Percentiles rank a stretch among this genome's conserved stretches.
Evolutionary conservation across 768 basidiomycete species (phyloP).

Genomic region (Sutorius australiensis): DNA sequence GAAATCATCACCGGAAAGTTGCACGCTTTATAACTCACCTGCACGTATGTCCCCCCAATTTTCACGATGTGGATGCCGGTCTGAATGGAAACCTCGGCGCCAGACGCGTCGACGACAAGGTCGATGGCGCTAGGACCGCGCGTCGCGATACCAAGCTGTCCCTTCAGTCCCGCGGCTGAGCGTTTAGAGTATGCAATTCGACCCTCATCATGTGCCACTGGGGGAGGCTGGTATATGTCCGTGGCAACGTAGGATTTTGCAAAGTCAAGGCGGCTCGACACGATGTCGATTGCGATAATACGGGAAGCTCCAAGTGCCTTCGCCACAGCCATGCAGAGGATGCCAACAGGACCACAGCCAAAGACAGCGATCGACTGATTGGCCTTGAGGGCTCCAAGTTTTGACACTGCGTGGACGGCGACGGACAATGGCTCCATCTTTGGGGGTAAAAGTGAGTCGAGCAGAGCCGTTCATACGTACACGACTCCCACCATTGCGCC

Average conservation of each 20-base stretch:
- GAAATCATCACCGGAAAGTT: background rate
- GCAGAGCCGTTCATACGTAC: background rate
- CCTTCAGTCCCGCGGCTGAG: slow-evolving; percentile 63
- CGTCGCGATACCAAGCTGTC: slow-evolving; percentile 62
- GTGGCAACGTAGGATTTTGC: slow-evolving; percentile 84
- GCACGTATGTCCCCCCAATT: slow-evolving; percentile 71
- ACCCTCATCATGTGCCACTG: slow-evolving; percentile 58
- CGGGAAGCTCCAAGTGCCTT: slow-evolving; percentile 86
- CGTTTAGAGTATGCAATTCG: slow-evolving; percentile 68
- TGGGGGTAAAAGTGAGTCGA: background rate
- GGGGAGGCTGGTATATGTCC: slow-evolving; percentile 63
- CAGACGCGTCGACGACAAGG: slow-evolving; percentile 87
- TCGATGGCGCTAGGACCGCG: slow-evolving; percentile 72
- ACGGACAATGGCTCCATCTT: slow-evolving; percentile 96
- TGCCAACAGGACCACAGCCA: slow-evolving; percentile 85
- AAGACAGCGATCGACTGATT: slow-evolving; percentile 80
- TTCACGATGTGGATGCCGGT: slow-evolving; percentile 75
- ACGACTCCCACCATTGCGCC: slow-evolving; percentile 76
- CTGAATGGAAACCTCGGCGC: slow-evolving; percentile 90
- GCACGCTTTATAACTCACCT: slow-evolving; percentile 36
- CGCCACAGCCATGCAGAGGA: slow-evolving; percentile 94
- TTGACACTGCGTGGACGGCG: slow-evolving; percentile 82
- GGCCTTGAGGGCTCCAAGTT: slow-evolving; percentile 66
- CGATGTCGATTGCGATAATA: slow-evolving; percentile 82
- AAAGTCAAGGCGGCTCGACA: slow-evolving; percentile 74